Conservation (phyloP, 371 early-diverging fungal genomes). For the Mortierella sp. region DNA sequence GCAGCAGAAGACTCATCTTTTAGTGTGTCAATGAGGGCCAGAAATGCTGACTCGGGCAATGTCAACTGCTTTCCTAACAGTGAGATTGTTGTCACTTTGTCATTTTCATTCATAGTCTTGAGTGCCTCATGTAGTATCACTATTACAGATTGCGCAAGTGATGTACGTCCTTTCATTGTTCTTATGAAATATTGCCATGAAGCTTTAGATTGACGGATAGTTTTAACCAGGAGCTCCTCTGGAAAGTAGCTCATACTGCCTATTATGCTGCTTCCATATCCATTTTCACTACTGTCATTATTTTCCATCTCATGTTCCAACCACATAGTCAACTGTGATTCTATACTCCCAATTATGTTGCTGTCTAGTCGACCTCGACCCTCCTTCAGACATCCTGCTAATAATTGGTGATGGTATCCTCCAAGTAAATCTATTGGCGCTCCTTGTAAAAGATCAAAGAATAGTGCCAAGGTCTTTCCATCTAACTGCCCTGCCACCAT, state of each 20-base stretch:
- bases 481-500: slow-evolving; percentile 31
- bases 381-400: slow-evolving; percentile 22
- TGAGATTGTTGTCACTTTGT: slow-evolving; percentile 10
- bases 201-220: too few relatives aligned
- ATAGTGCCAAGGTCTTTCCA: slow-evolving; percentile 3
- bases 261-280: too few relatives aligned
- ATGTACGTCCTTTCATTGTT: too few relatives aligned
- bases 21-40: slow-evolving; percentile 7
- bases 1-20: not conserved
- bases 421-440: slow-evolving; percentile 20
- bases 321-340: too few relatives aligned
- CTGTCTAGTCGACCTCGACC: slow-evolving; percentile 10
- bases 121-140: slow-evolving; percentile 17
- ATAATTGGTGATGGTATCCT: slow-evolving; percentile 13
- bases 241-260: too few relatives aligned
- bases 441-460: slow-evolving; percentile 23
- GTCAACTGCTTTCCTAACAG: slow-evolving; percentile 12
- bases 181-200: too few relatives aligned
- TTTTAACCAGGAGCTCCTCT: too few relatives aligned
- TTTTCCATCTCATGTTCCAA: too few relatives aligned
- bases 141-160: not conserved
- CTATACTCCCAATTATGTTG: slow-evolving; percentile 9
- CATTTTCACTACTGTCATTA: too few relatives aligned
- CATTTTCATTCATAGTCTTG: slow-evolving; percentile 7
- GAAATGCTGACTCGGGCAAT: slow-evolving; percentile 14